A percentile compares a stretch with the other conserved stretches of the same genome.
Conservation (phyloP, 2,329 filamentous ascomycete genomes). For the Dactylellina haptotyla region DNA sequence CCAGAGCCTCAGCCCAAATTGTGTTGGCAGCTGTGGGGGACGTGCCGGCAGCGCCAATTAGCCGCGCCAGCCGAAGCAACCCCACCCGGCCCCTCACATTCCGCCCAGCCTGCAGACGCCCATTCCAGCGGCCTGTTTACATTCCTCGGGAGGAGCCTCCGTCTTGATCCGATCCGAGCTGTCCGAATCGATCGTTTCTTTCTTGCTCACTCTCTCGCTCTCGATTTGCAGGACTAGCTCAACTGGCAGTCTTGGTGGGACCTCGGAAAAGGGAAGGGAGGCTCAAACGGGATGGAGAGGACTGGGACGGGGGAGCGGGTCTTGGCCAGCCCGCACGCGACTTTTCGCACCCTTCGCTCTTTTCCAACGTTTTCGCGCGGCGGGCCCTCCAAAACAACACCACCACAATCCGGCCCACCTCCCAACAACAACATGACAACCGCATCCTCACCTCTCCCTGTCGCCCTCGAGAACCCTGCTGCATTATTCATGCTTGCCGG, state of each 20-base stretch:
- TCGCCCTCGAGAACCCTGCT: too few species aligned
- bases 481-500: not conserved
- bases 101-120: not conserved
- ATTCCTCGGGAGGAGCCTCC: too few species aligned
- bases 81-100: not conserved
- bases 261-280: too few species aligned
- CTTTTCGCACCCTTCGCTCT: slow-evolving; percentile 8
- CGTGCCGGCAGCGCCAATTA: slow-evolving; percentile 33
- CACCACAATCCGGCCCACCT: not conserved
- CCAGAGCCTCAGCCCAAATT: not conserved
- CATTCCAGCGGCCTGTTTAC: too few species aligned
- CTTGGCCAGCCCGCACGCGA: slow-evolving; percentile 13
- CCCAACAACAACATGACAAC: not conserved
- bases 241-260: too few species aligned
- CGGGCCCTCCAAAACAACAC: slow-evolving; percentile 43
- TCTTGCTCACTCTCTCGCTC: too few species aligned
- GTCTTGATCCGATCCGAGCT: too few species aligned
- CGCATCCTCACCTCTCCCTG: too few species aligned
- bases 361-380: slow-evolving; percentile 12
- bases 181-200: too few species aligned
- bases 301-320: not conserved
- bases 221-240: too few species aligned
- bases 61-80: slow-evolving; percentile 31
- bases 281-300: not conserved
- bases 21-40: slow-evolving; percentile 48